Conservation (phyloP, 306 rosid species). For the Carpinus viminea region DNA sequence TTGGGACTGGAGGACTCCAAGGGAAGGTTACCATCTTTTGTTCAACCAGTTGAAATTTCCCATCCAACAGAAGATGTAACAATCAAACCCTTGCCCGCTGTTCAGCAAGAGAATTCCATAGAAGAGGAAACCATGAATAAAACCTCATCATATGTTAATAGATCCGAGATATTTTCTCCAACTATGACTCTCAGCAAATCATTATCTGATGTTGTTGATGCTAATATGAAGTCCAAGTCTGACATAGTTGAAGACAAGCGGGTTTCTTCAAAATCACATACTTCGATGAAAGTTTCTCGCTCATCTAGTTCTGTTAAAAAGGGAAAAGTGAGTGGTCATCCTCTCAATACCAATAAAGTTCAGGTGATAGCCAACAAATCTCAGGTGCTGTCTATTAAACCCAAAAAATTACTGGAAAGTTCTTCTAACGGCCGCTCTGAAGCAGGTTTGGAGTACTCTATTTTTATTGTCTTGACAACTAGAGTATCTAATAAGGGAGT, state of each 20-base stretch:
- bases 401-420: conserved; percentile 65
- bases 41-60: conserved; percentile 47
- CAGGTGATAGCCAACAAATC: conserved; percentile 47
- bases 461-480: conserved; percentile 14
- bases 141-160: conserved; percentile 38
- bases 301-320: conserved; percentile 51
- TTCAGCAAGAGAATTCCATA: conserved; percentile 38
- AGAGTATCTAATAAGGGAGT: conserved; percentile 23
- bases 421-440: conserved; percentile 70
- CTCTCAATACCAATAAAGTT: conserved; percentile 40
- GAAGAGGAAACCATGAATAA: conserved; percentile 44
- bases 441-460: conserved; percentile 65
- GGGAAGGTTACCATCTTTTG: conserved; percentile 39
- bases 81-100: conserved; percentile 39
- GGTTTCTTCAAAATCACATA: conserved; percentile 40
- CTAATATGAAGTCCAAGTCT: conserved; percentile 44
- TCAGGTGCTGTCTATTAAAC: conserved; percentile 51
- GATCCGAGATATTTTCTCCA: conserved; percentile 33
- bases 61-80: conserved; percentile 53
- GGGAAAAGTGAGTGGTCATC: conserved; percentile 52
- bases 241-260: conserved; percentile 49
- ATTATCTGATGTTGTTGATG: conserved; percentile 39
- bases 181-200: conserved; percentile 33
- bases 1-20: conserved; percentile 46
- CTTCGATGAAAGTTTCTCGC: conserved; percentile 53